phyloP scores from a whole-genome alignment of 192 early-diverging fungal genomes.

The Umbelopsis ramanniana region DNA sequence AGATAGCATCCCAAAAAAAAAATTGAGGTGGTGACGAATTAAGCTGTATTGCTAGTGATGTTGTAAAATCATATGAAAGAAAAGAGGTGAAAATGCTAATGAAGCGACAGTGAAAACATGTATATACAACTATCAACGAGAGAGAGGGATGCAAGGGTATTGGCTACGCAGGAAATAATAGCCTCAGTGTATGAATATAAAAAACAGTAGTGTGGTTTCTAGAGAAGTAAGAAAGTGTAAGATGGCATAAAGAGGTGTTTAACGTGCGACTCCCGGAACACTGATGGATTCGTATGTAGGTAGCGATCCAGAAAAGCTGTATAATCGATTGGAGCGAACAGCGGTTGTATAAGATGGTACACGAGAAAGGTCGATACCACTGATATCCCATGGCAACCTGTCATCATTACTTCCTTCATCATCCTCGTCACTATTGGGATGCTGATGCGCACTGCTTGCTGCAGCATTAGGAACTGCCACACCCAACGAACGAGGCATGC shows the following conservation, averaged over 20 bases:
- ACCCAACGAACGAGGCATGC: conserved; percentile 29
- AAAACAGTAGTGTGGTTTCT: background rate
- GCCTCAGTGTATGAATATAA: background rate
- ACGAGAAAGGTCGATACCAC: conserved; percentile 29
- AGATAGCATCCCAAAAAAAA: background rate
- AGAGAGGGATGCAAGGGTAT: background rate
- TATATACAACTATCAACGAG: background rate
- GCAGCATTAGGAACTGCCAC: conserved; percentile 32
- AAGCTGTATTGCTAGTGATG: background rate
- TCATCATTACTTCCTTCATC: background rate
- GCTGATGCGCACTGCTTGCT: conserved; percentile 23
- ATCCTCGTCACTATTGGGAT: background rate
- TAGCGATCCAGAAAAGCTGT: conserved; percentile 23
- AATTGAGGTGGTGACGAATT: background rate
- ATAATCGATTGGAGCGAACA: conserved; percentile 16
- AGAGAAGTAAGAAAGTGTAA: background rate
- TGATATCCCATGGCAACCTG: conserved; percentile 4
- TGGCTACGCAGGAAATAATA: background rate
- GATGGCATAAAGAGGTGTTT: background rate
- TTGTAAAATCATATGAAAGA: background rate
- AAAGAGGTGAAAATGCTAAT: background rate
- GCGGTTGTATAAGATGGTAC: conserved; percentile 40
- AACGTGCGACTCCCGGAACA: conserved; percentile 24
- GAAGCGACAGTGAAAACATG: background rate
- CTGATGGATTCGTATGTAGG: conserved; percentile 35